Base-by-base conservation (phyloP, 768 basidiomycete species). In the Mycena sanguinolenta region DNA sequence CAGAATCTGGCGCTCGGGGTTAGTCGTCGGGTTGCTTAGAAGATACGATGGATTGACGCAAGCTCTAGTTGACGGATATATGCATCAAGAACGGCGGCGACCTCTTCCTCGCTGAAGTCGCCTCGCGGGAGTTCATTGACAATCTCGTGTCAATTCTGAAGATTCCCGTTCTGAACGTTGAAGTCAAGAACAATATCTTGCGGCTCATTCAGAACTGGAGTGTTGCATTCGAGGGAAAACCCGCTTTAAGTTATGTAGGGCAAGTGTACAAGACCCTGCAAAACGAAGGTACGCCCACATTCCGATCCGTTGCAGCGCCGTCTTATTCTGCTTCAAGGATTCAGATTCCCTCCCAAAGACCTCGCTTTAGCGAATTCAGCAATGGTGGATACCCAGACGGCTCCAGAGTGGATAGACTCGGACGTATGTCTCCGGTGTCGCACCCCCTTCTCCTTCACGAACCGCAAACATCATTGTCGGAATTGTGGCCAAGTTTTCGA, bases 11-110 rank as follows among this genome's bases (percentile, higher is more conserved):
- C 95, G n/a, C 87, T 98, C 16, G 85, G 89, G 14, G 96, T 97
- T 78, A 76, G 95, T 87, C 65, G 39, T 50, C 59, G 42, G 10
- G 28, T 57, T 32, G 25, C 39, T 30, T 46, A 60, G 73, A 75
- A 50, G 54, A 17, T 59, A n/a, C 27, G 7, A 23, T 30, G n/a
- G 32, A 44, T 30, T 66, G 57, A 66, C 36, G 19, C 8, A 36
- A 19, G 62, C 36, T 60, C 14, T 78, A 97, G 94, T 85, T 98
- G 58, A 91, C 94, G 55, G 98, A 99, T 80, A 86, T 91, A 12
- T 96, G 95, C 76, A 88, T 99, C 79, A 99, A 99, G 91, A 99
- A 99, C 76, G 96, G 95, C 13, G 98, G 98, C 0, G 96, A 98
- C 73, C 89, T 91, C 52, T 99, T 99, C 77, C 83, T 99, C 58